A percentile compares a stretch with the other conserved stretches of the same genome.
phyloP scores from a whole-genome alignment of 2,329 filamentous ascomycete species.

The Gaeumannomyces sp. region DNA sequence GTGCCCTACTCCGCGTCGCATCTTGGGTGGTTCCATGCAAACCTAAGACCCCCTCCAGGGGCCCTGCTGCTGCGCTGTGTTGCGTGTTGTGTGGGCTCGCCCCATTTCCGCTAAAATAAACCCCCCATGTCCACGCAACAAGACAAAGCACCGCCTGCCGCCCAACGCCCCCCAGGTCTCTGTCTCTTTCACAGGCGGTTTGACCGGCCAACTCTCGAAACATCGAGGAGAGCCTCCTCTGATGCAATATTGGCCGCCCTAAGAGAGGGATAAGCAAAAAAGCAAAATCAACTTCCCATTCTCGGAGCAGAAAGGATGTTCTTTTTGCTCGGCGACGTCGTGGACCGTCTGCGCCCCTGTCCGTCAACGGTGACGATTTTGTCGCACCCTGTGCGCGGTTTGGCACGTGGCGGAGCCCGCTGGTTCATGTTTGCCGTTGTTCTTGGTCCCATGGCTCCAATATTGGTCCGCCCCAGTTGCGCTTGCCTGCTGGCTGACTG shows the following conservation, averaged over 20 bases:
- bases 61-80: neutral
- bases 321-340: neutral
- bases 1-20: neutral
- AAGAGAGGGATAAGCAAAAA: neutral
- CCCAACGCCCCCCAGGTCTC: neutral
- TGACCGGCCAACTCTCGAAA: neutral
- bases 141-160: too few relatives aligned
- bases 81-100: too few relatives aligned
- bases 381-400: neutral
- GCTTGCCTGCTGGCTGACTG: neutral
- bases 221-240: neutral
- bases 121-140: too few relatives aligned
- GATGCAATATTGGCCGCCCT: neutral
- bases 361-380: neutral
- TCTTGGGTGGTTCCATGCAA: neutral
- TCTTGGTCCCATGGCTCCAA: neutral
- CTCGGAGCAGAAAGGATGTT: too few relatives aligned
- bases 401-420: neutral
- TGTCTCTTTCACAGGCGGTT: neutral
- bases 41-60: neutral
- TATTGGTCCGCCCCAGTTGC: neutral
- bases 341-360: neutral
- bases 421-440: neutral
- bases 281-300: neutral
- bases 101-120: neutral